Evolutionary conservation across 345 rosid genomes (phyloP), one percentile per base, ranked within the genome.

Genomic region (Ricinus communis): DNA sequence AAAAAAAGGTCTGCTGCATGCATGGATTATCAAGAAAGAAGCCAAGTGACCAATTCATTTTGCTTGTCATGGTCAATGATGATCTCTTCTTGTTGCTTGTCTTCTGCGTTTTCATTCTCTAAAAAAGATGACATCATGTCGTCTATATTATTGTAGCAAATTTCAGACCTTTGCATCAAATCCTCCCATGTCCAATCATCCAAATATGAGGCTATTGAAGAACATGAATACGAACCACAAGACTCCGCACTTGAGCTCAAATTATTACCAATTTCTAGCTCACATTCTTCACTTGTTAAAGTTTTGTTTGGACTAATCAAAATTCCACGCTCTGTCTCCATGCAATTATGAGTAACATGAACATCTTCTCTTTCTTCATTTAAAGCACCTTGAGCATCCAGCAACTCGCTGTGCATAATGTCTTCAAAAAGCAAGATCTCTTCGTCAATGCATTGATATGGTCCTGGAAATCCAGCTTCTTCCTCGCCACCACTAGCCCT

Each of bases 151-250:
- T 58, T 69, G 13, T 77, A 55, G 57, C 78, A 71, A 36, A 72
- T 18, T 25, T 74, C 80, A 11, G 63, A 63, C 21, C 71, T 69
- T 40, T 21, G 66, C 51, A 73, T 59, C 11, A 76, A 63, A 65
- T 66, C 64, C 40, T 74, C 74, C 82, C 83, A 81, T 15, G 67
- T 77, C 83, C 83, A 83, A 66, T 81, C 85, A 59, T 79, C 69
- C 30, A 81, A 68, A 63, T 73, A 65, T 0, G 83, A 71, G 8
- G 71, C 59, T 45, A 62, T 67, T 16, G 81, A 61, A 33, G 80
- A 71, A 50, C 66, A 54, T 14, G 71, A 55, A 16, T 55, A 19
- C 66, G 53, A 70, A 5, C 67, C 82, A 21, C 43, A 43, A 31
- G 57, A 16, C 3, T 69, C 76, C 6, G 52, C 54, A 28, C 27